Percentiles rank a stretch among this genome's conserved stretches.
These are phyloP conservation scores for Alternaria sp. DNA, from an alignment of 2,329 filamentous ascomycete genomes.

Conservation along the genomic window DNA sequence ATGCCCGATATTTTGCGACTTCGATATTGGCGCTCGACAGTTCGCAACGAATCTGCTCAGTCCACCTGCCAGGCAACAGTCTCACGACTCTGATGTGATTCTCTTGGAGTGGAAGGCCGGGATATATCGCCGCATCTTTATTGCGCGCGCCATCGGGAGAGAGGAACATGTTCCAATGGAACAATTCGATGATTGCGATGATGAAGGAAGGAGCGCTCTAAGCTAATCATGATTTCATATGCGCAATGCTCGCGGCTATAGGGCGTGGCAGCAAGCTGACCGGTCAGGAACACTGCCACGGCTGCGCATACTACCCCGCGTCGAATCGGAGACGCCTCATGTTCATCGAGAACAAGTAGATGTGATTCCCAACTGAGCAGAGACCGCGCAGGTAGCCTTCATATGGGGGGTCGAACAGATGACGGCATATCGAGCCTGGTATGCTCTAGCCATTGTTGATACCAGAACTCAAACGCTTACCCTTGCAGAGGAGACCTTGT, in stretches of 20 bases:
- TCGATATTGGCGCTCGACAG: background rate
- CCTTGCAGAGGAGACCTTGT: background rate
- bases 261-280: background rate
- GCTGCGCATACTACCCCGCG: background rate
- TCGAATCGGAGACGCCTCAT: background rate
- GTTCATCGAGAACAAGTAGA: background rate
- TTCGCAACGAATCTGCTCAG: constrained; percentile 16
- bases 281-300: background rate
- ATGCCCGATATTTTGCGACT: background rate
- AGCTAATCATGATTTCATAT: background rate
- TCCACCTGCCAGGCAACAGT: constrained; percentile 17
- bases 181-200: background rate
- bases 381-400: background rate
- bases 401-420: background rate
- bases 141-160: background rate
- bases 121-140: background rate
- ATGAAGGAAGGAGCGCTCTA: background rate
- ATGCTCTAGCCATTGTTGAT: background rate
- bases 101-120: background rate
- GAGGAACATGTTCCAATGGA: background rate
- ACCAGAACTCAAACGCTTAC: background rate
- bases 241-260: background rate
- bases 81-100: constrained; percentile 10
- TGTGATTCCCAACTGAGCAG: background rate
- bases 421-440: background rate